Evolutionary conservation across 345 rosid genomes (phyloP).

Genomic region (Citrus mangshanensis): DNA sequence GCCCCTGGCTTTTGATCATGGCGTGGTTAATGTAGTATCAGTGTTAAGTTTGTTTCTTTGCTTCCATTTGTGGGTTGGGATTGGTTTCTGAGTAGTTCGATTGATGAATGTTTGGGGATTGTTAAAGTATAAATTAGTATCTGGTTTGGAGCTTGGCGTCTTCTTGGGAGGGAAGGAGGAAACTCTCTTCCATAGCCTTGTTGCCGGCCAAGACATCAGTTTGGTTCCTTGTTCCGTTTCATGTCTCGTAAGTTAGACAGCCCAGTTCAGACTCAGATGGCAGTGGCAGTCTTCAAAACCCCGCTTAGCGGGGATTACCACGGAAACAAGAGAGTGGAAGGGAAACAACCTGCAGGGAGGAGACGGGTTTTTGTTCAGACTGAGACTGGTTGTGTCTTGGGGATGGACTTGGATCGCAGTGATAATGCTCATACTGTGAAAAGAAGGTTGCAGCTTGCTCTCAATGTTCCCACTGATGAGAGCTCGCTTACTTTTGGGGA

Average conservation of each 20-base stretch:
- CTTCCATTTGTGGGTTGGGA: slow-evolving; percentile 8
- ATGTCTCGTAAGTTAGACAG: slow-evolving; percentile 90
- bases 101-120: slow-evolving; percentile 48
- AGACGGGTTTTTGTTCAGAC: slow-evolving; percentile 95
- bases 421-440: slow-evolving; percentile 95
- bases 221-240: slow-evolving; percentile 41
- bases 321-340: slow-evolving; percentile 53
- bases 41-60: slow-evolving; percentile 1
- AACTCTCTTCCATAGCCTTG: slow-evolving; percentile 41
- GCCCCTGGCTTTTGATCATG: slow-evolving; percentile 20
- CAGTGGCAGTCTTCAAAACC: slow-evolving; percentile 74
- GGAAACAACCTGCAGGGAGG: slow-evolving; percentile 70
- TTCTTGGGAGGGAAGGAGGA: slow-evolving; percentile 39
- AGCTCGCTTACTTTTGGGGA: slow-evolving; percentile 87
- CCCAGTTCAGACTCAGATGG: slow-evolving; percentile 98
- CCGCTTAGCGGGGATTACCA: slow-evolving; percentile 65
- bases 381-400: slow-evolving; percentile 92
- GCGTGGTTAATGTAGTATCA: slow-evolving; percentile 21
- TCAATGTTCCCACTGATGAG: slow-evolving; percentile 77
- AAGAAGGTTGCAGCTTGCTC: slow-evolving; percentile 89
- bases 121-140: slow-evolving; percentile 9
- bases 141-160: slow-evolving; percentile 42
- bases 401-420: slow-evolving; percentile 96
- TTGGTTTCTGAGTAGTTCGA: slow-evolving; percentile 20
- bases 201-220: slow-evolving; percentile 29